Percentiles rank a stretch among this genome's conserved stretches.
Evolutionary conservation across 2,329 filamentous ascomycete species (phyloP).

Genomic region (Aulographum hederae): DNA sequence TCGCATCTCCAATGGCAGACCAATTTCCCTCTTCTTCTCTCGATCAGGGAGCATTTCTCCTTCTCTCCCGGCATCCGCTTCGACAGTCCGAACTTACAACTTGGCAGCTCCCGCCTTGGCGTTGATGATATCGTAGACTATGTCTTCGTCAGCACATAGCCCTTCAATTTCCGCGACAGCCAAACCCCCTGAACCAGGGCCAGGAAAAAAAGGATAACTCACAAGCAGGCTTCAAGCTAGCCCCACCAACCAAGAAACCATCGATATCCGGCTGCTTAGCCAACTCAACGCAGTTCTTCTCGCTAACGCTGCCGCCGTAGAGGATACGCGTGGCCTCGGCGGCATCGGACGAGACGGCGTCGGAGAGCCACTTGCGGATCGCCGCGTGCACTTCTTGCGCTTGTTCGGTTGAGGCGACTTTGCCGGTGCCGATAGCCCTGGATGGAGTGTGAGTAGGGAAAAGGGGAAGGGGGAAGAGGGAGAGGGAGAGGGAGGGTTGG

Average conservation of each 20-base stretch:
- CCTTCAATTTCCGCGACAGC: no score
- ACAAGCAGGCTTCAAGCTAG: constrained; percentile 93
- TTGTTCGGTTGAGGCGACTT: constrained; percentile 23
- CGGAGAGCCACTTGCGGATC: constrained; percentile 70
- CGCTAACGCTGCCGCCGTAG: constrained; percentile 89
- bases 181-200: no score
- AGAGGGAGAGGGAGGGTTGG: no score
- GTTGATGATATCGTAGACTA: no score
- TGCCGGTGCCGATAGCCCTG: constrained; percentile 64
- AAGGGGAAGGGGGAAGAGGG: constrained; percentile 4
- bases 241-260: constrained; percentile 92
- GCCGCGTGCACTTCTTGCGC: constrained; percentile 40
- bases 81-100: no score
- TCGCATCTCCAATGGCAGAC: no score
- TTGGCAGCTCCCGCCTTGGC: no score
- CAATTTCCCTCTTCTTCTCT: no score
- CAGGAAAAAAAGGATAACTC: no score
- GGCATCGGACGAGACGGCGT: constrained; percentile 56
- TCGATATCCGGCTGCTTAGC: constrained; percentile 90
- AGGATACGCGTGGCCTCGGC: constrained; percentile 82
- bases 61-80: no score
- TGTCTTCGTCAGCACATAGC: no score
- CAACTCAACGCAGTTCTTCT: constrained; percentile 95
- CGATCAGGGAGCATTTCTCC: no score
- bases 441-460: not conserved